Base-by-base conservation (phyloP, 768 basidiomycete species). In the Leccinum obscurum region DNA sequence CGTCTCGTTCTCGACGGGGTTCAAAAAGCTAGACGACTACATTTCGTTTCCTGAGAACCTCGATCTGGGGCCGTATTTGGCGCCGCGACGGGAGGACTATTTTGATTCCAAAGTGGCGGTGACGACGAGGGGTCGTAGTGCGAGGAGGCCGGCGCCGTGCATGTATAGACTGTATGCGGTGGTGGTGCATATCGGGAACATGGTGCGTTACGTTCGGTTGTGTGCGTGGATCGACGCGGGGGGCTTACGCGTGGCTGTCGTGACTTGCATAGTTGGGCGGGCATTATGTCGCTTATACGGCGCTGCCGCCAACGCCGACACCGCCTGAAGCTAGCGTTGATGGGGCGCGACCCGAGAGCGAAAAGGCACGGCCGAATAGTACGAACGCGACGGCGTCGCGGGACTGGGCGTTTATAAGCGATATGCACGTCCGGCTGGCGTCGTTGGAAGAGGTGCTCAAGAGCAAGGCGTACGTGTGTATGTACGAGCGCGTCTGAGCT, bases 331-430 rank as follows among this genome's bases (percentile, higher is more conserved):
- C 52, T 0, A 49, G 3, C n/a, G 10, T 11, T 49, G 66, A 67
- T 17, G 35, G 24, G 6, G 39, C 17, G 3, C 60, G 24, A 2
- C 22, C 63, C 6, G 63, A 61, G 39, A 49, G 53, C 32, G 66
- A 65, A 44, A 70, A 62, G 37, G 46, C 48, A 0, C 41, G 50
- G 14, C 14, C 60, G 30, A 60, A 59, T 8, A 13, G 11, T 1
- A 34, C 32, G 32, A 34, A 34, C 32, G 20, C 7, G 17, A 20
- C 62, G 26, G 32, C 54, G 3, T 34, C 62, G 26, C 58, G 93
- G 48, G 85, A 90, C 62, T 98, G 95, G 95, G 92, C 91, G 51
- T 95, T 90, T 71, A 88, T 96, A 74, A 95, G 93, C 66, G 95
- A 98, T 70, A 92, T 90, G 3, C 76, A 84, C 50, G 93, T 98